Evolutionary conservation across 805 yeast genomes (phyloP).

Genomic region (Tetrapisispora namnaoensis): DNA sequence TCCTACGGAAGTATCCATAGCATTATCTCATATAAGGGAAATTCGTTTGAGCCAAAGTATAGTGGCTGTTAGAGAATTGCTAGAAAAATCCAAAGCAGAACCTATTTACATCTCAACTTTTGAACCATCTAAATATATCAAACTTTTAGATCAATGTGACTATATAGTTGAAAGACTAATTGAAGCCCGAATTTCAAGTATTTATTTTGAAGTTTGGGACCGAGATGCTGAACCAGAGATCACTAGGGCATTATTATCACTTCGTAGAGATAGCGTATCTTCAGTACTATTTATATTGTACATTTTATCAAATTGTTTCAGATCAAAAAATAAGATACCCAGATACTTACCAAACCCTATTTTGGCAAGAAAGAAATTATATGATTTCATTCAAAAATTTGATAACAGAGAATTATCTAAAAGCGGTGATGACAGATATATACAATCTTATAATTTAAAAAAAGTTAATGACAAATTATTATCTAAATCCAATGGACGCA

Average conservation of each 20-base stretch:
- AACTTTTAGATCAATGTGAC: slow-evolving; percentile 32
- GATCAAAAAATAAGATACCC: slow-evolving; percentile 32
- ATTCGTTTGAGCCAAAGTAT: slow-evolving; percentile 38
- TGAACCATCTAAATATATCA: slow-evolving; percentile 27
- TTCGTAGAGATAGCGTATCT: slow-evolving; percentile 40
- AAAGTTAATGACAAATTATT: slow-evolving; percentile 8
- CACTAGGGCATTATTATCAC: slow-evolving; percentile 33
- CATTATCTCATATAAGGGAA: slow-evolving; percentile 38
- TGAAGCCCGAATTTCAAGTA: slow-evolving; percentile 42
- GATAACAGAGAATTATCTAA: slow-evolving; percentile 13
- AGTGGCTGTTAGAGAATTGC: slow-evolving; percentile 31
- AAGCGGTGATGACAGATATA: neutral
- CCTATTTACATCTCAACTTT: slow-evolving; percentile 30
- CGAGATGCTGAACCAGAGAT: slow-evolving; percentile 32
- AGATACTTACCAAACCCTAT: slow-evolving; percentile 37
- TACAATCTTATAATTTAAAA: neutral
- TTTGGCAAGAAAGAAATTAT: slow-evolving; percentile 34
- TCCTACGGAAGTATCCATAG: slow-evolving; percentile 37
- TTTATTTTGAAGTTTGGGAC: slow-evolving; percentile 38
- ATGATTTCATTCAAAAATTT: slow-evolving; percentile 31
- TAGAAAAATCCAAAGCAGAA: slow-evolving; percentile 31
- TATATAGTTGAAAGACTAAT: slow-evolving; percentile 33
- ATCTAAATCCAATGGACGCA: slow-evolving; percentile 1
- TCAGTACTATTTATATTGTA: slow-evolving; percentile 37
- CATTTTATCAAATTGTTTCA: slow-evolving; percentile 35